Evolutionary conservation across 164 flowering plant species (phyloP).

Genomic region (Pachysandra terminalis): DNA sequence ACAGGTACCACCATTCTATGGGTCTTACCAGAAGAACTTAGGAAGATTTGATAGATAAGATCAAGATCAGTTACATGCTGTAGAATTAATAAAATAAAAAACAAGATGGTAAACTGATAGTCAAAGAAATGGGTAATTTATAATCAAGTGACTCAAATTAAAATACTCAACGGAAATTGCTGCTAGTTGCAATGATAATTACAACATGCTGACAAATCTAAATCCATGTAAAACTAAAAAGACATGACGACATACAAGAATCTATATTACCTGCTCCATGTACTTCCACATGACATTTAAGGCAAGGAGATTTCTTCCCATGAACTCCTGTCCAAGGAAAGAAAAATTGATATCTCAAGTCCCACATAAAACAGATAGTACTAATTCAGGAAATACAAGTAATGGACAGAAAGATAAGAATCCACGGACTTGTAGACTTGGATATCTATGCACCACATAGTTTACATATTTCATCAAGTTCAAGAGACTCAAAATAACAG

Average conservation of each 20-base stretch:
- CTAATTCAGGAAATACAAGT: background rate
- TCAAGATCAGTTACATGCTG: too few relatives aligned
- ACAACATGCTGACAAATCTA: background rate
- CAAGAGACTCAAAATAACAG: background rate
- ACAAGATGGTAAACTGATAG: too few relatives aligned
- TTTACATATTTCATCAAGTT: background rate
- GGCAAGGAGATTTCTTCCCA: constrained; percentile 95
- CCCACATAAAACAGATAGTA: background rate
- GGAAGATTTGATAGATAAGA: background rate
- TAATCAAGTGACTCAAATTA: too few relatives aligned
- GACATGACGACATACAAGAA: background rate
- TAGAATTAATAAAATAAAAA: too few relatives aligned
- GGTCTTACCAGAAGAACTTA: background rate
- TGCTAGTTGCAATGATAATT: background rate
- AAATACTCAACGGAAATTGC: background rate
- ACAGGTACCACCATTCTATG: background rate
- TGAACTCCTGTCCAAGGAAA: constrained; percentile 67
- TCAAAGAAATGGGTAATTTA: too few relatives aligned
- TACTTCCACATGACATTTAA: constrained; percentile 99
- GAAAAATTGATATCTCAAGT: background rate
- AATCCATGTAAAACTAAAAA: background rate
- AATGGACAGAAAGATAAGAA: background rate
- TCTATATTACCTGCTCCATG: constrained; percentile 74
- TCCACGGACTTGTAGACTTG: background rate
- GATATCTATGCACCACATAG: background rate